Percentiles rank a stretch among this genome's conserved stretches.
These are phyloP conservation scores for Fragosphaeria purpurea DNA, from an alignment of 2,329 filamentous ascomycete genomes.

Conservation along the genomic window DNA sequence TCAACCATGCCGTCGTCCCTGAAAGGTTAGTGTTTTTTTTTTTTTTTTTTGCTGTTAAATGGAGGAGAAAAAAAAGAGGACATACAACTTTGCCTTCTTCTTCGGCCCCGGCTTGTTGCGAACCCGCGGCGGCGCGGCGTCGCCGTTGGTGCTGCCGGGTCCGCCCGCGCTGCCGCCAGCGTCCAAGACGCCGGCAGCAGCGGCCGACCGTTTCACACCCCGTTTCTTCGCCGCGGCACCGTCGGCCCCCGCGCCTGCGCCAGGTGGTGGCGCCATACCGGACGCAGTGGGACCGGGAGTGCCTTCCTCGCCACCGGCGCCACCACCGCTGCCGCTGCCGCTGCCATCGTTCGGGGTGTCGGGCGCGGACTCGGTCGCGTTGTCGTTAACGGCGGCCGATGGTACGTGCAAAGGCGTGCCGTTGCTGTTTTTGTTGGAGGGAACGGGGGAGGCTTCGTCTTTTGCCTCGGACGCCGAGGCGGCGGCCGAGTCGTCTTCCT, in stretches of 20 bases:
- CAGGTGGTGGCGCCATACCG: slow-evolving; percentile 45
- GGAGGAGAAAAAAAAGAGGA: slow-evolving; percentile 18
- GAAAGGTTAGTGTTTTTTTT: slow-evolving; percentile 3
- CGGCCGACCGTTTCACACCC: slow-evolving; percentile 59
- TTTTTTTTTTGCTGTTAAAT: background rate
- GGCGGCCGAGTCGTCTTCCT: slow-evolving; percentile 22
- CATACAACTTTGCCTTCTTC: slow-evolving; percentile 91
- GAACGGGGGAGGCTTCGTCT: slow-evolving; percentile 30
- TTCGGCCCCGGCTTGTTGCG: slow-evolving; percentile 88
- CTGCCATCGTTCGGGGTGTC: slow-evolving; percentile 37
- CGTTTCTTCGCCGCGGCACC: slow-evolving; percentile 57
- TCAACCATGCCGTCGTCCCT: slow-evolving; percentile 57
- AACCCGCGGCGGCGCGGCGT: slow-evolving; percentile 52
- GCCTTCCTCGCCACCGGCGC: slow-evolving; percentile 31
- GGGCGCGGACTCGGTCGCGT: slow-evolving; percentile 48
- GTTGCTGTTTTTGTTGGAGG: slow-evolving; percentile 31
- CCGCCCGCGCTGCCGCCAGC: slow-evolving; percentile 16
- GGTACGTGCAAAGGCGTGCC: slow-evolving; percentile 38
- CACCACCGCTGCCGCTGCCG: background rate
- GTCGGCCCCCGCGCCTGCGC: slow-evolving; percentile 39
- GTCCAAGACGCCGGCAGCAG: slow-evolving; percentile 45
- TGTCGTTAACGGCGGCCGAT: slow-evolving; percentile 30
- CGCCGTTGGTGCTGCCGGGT: slow-evolving; percentile 33
- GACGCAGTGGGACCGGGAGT: slow-evolving; percentile 41
- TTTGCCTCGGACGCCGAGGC: slow-evolving; percentile 21